Evolutionary conservation across 805 yeast genomes (phyloP), one percentile per base, ranked within the genome.

Genomic region (Spencermartinsiella europaea): DNA sequence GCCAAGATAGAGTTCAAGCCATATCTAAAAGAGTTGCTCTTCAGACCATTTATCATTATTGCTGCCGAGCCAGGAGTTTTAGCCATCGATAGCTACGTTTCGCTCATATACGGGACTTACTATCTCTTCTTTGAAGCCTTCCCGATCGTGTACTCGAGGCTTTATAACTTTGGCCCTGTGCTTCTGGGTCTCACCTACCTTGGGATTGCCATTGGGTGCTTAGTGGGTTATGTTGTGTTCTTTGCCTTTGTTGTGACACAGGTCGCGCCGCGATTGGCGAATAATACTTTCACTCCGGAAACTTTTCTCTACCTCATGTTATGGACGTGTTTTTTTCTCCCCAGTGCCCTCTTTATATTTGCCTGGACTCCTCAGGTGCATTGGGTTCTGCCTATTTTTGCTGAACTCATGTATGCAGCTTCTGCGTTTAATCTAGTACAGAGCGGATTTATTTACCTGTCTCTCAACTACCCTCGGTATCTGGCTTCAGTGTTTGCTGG

Each of bases 131-230:
- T 80, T 58, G 73, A 76, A 25, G 78, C 81, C 3, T 74, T 76
- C 50, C 83, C 83, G 8, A 72, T 73, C 49, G 74, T 78, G 12
- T 77, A 79, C 56, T 57, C 57, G 10, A 63, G 60, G 38, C 73
- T 74, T 7, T 79, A 75, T 54, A 63, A 65, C 3, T 79, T 75
- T 47, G 53, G 57, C 3, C 55, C 67, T 31, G 75, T 76, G 53
- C 73, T 70, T 21, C 76, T 75, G 34, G 86, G 83, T 36, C 65
- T 79, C 38, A 74, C 84, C 0, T 82, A 80, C 59, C 45, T 80
- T 38, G 76, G 83, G 10, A 60, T 84, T 25, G 80, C 79, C 0
- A 78, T 87, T 0, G 89, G 86, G 56, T 73, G 81, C 42, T 83
- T 56, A 75, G 21, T 86, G 34, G 81, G 83, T 62, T 88, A 27